Evolutionary conservation across 2,329 filamentous ascomycete genomes (phyloP).

Genomic region (Fusarium ambrosium): DNA sequence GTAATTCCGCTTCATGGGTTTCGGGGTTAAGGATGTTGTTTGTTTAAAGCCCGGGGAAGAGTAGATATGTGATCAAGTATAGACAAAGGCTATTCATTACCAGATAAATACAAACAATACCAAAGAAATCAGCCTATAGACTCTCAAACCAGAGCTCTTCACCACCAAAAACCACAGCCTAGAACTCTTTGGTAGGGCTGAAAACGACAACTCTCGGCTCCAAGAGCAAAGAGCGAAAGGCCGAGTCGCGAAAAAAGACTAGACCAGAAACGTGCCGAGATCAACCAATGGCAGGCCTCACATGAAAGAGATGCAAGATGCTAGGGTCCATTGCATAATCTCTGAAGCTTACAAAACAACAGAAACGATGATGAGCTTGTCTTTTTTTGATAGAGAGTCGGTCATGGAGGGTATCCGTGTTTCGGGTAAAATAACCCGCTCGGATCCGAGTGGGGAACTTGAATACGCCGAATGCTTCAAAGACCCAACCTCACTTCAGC

Average conservation of each 20-base stretch:
- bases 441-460: constrained; percentile 20
- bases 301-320: not conserved
- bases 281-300: constrained; percentile 15
- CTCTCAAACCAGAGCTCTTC: not conserved
- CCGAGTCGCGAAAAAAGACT: constrained; percentile 42
- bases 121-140: too few species aligned
- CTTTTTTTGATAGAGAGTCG: not conserved
- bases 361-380: not conserved
- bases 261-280: not conserved
- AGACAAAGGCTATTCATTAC: not conserved
- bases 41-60: not conserved
- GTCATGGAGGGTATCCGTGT: not conserved
- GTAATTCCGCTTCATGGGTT: not conserved
- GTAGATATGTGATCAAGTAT: not conserved
- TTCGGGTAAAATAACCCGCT: constrained; percentile 9
- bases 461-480: not conserved
- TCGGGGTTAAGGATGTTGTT: not conserved
- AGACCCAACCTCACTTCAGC: too few species aligned
- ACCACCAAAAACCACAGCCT: not conserved
- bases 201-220: constrained; percentile 16
- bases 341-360: not conserved
- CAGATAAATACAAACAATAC: not conserved
- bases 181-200: constrained; percentile 16
- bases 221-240: constrained; percentile 40
- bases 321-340: not conserved